phyloP scores from a whole-genome alignment of 345 rosid genomes.

The Pugionium cornutum region DNA sequence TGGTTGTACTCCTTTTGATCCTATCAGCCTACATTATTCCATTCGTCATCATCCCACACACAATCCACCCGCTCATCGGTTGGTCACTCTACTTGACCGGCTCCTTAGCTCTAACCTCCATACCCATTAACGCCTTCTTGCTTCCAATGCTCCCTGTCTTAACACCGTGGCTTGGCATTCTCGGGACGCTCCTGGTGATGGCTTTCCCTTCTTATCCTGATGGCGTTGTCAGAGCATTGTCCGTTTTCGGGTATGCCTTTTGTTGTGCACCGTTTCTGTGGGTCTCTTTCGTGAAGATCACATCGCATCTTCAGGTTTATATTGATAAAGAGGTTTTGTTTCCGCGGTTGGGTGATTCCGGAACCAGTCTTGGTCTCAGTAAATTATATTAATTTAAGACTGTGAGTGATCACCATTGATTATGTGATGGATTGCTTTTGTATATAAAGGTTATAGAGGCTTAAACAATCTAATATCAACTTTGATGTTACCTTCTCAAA shows the following conservation, averaged over 20 bases:
- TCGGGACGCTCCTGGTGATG: constrained; percentile 78
- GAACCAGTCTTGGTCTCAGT: constrained; percentile 40
- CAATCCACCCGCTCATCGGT: constrained; percentile 80
- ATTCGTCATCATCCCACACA: constrained; percentile 72
- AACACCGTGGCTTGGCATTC: constrained; percentile 63
- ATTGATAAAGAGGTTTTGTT: constrained; percentile 77
- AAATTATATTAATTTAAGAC: constrained; percentile 47
- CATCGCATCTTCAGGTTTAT: constrained; percentile 61
- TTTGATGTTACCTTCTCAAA: background rate
- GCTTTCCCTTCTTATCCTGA: constrained; percentile 71
- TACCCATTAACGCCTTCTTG: constrained; percentile 65
- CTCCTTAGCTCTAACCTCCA: constrained; percentile 56
- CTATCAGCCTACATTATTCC: constrained; percentile 74
- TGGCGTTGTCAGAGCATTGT: constrained; percentile 70
- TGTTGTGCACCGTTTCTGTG: constrained; percentile 74
- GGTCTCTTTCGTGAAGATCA: constrained; percentile 57
- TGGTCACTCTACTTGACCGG: constrained; percentile 84
- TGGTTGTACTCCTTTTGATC: constrained; percentile 67
- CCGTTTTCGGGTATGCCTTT: constrained; percentile 70
- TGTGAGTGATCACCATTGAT: background rate
- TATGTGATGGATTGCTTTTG: constrained; percentile 10
- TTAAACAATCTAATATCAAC: constrained; percentile 5
- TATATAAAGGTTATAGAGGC: constrained; percentile 23
- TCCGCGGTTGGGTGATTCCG: constrained; percentile 60
- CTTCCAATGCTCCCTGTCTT: constrained; percentile 62